Evolutionary conservation across 164 flowering plant species (phyloP).

Genomic region (Magnolia officinalis): DNA sequence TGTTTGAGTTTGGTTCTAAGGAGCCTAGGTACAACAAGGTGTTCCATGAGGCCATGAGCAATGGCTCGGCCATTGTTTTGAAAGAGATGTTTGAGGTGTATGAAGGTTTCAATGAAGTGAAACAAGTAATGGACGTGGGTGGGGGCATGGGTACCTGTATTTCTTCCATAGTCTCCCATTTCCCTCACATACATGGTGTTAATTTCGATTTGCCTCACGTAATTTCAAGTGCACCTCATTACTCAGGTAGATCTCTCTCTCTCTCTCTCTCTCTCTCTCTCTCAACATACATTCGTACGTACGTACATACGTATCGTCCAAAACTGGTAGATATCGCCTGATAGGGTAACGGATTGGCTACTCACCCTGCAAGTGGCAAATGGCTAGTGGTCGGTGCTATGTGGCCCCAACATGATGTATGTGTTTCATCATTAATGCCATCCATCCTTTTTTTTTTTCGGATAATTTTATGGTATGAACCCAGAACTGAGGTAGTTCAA

Average conservation of each 20-base stretch:
- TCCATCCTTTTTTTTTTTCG: too few relatives aligned
- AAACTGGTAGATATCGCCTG: too few relatives aligned
- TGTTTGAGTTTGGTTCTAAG: slow-evolving; percentile 1
- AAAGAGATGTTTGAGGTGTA: slow-evolving; percentile 25
- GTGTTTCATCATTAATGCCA: too few relatives aligned
- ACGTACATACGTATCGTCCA: too few relatives aligned
- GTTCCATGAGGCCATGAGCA: slow-evolving; percentile 11
- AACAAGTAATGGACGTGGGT: slow-evolving; percentile 47
- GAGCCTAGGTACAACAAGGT: not conserved
- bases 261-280: not conserved
- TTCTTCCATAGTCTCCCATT: slow-evolving; percentile 29
- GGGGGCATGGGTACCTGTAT: slow-evolving; percentile 40
- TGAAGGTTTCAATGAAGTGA: slow-evolving; percentile 26
- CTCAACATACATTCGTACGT: not conserved
- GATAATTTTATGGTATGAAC: too few relatives aligned
- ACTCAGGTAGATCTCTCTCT: slow-evolving; percentile 8
- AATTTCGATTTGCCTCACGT: slow-evolving; percentile 55
- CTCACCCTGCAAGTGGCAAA: too few relatives aligned
- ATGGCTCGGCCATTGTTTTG: slow-evolving; percentile 16
- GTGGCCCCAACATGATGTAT: too few relatives aligned
- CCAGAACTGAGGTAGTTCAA: too few relatives aligned
- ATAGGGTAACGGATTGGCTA: too few relatives aligned
- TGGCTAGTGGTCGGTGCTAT: too few relatives aligned
- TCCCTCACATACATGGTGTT: slow-evolving; percentile 36
- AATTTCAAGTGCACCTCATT: slow-evolving; percentile 32